These are phyloP conservation scores for Rhytidhysteron rufulum DNA, from an alignment of 2,329 filamentous ascomycete genomes.

Conservation along the genomic window DNA sequence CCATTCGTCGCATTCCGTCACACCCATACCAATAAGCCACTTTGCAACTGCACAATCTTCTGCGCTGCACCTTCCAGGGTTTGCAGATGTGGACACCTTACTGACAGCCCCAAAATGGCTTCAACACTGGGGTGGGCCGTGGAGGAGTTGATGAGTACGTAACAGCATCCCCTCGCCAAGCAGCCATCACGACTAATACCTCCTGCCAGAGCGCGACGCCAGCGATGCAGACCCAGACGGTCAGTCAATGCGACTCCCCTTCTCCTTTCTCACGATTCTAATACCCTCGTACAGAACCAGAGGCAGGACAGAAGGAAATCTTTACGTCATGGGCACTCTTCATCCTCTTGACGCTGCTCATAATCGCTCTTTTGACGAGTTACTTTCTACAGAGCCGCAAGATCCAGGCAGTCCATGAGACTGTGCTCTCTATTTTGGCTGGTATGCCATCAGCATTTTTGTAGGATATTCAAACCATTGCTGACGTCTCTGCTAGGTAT, in stretches of 20 bases:
- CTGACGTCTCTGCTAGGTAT: conserved; percentile 60
- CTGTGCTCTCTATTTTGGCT: conserved; percentile 95
- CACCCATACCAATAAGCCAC: conserved; percentile 14
- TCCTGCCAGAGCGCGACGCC: conserved; percentile 40
- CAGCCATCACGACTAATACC: too few species aligned
- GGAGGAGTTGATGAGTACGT: conserved; percentile 38
- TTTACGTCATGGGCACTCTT: conserved; percentile 96
- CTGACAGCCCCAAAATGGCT: conserved; percentile 34
- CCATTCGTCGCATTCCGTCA: conserved; percentile 6
- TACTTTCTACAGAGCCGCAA: conserved; percentile 96
- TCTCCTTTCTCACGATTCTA: conserved; percentile 25
- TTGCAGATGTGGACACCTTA: conserved; percentile 24
- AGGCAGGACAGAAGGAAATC: conserved; percentile 88
- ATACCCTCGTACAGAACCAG: conserved; percentile 54
- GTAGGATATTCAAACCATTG: conserved; percentile 9
- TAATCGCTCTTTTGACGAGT: conserved; percentile 91
- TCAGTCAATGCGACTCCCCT: conserved; percentile 19
- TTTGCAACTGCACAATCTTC: conserved; percentile 12
- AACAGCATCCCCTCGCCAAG: too few species aligned
- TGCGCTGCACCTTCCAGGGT: conserved; percentile 6
- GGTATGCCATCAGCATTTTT: too few species aligned
- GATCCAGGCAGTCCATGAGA: conserved; percentile 96
- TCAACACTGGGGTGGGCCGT: conserved; percentile 35
- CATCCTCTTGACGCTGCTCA: conserved; percentile 91
- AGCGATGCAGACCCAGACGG: conserved; percentile 46